These are phyloP conservation scores for Naegleria fowleri DNA, from an alignment of 208 protist genomes.

Conservation along the genomic window DNA sequence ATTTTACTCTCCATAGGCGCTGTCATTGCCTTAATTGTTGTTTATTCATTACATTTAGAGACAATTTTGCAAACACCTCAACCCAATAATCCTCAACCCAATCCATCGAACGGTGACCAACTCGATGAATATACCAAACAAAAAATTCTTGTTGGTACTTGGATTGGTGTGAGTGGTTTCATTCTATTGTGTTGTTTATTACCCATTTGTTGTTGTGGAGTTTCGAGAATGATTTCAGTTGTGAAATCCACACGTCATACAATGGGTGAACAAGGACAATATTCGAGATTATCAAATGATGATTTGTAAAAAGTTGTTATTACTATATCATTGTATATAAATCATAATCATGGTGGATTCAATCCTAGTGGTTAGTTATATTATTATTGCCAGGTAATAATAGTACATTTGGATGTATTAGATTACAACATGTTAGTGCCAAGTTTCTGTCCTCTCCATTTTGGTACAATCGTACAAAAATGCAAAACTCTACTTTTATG, in stretches of 20 bases:
- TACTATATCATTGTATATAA: too few relatives aligned
- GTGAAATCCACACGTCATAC: background rate
- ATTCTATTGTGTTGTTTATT: background rate
- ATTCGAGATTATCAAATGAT: background rate
- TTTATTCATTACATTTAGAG: background rate
- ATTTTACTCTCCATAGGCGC: background rate
- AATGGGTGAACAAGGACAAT: background rate
- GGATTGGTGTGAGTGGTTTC: background rate
- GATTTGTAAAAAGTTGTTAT: constrained; percentile 6
- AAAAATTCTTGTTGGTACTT: background rate
- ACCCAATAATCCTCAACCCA: background rate
- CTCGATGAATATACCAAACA: background rate
- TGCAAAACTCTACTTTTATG: too few relatives aligned
- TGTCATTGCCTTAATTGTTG: background rate
- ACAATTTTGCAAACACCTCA: background rate
- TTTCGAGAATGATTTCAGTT: background rate
- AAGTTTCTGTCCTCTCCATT: too few relatives aligned
- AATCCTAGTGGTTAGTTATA: too few relatives aligned
- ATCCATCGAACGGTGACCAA: background rate
- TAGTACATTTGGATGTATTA: too few relatives aligned
- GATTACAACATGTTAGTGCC: too few relatives aligned
- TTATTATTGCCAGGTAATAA: too few relatives aligned
- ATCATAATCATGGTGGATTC: too few relatives aligned
- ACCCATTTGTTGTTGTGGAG: background rate
- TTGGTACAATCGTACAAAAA: too few relatives aligned